A percentile compares a stretch with the other conserved stretches of the same genome.
Conservation (phyloP, 805 yeast genomes). For the Yarrowia sp. region DNA sequence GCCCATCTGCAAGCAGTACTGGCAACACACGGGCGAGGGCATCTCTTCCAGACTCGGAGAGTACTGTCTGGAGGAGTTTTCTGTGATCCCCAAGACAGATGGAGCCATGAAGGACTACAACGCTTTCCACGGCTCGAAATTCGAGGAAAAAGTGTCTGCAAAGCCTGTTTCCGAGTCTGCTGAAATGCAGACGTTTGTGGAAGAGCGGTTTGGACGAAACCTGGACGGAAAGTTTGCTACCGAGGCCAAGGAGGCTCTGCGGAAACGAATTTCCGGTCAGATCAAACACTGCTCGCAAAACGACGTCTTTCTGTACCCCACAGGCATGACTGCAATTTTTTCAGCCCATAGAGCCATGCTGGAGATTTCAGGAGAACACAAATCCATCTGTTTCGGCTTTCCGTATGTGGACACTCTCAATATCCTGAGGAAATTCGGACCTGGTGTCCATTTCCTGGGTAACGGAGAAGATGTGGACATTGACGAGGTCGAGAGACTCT, state of each 20-base stretch:
- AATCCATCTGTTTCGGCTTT: slow-evolving; percentile 90
- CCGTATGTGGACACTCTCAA: slow-evolving; percentile 94
- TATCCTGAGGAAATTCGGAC: slow-evolving; percentile 86
- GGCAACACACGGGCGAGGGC: slow-evolving; percentile 99
- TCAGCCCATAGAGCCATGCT: slow-evolving; percentile 65
- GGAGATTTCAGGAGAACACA: slow-evolving; percentile 43
- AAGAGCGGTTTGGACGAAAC: slow-evolving; percentile 89
- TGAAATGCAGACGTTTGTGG: slow-evolving; percentile 73
- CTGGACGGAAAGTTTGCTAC: slow-evolving; percentile 76
- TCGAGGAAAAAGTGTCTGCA: slow-evolving; percentile 35
- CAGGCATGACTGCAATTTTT: slow-evolving; percentile 94
- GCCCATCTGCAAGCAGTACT: slow-evolving; percentile 78
- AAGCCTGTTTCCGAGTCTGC: slow-evolving; percentile 36
- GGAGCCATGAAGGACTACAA: slow-evolving; percentile 3
- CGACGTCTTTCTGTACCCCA: slow-evolving; percentile 83
- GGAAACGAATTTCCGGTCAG: slow-evolving; percentile 75
- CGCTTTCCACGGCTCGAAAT: slow-evolving; percentile 15
- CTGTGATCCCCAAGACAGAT: slow-evolving; percentile 54
- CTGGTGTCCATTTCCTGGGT: slow-evolving; percentile 87
- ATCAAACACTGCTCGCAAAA: slow-evolving; percentile 56
- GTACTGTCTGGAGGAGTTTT: slow-evolving; percentile 62
- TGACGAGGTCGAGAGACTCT: slow-evolving; percentile 68
- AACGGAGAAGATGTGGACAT: slow-evolving; percentile 74
- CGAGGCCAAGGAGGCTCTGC: slow-evolving; percentile 77
- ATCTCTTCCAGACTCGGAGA: slow-evolving; percentile 89